A percentile compares a stretch with the other conserved stretches of the same genome.
Evolutionary conservation across 352 stramenopile genomes (phyloP).

Genomic region (Pythium myriotylum): DNA sequence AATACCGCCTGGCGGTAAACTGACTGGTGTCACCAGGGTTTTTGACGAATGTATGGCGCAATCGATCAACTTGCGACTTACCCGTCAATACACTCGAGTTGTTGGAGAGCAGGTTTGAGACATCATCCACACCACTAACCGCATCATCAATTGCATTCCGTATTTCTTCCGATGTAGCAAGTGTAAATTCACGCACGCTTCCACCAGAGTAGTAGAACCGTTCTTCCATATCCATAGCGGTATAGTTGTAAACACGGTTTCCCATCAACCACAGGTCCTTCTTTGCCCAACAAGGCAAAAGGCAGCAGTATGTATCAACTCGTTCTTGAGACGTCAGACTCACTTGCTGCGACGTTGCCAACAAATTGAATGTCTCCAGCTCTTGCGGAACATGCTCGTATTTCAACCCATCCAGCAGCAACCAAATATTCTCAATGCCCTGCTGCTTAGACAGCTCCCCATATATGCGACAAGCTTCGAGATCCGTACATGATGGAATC

Average conservation of each 20-base stretch:
- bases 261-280: slow-evolving; percentile 13
- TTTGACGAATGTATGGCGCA: not conserved
- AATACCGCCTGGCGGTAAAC: not conserved
- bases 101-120: not conserved
- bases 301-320: slow-evolving; percentile 21
- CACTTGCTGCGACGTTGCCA: no score
- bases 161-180: no score
- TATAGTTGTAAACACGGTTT: not conserved
- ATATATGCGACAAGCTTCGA: slow-evolving; percentile 2
- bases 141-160: not conserved
- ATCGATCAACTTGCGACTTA: not conserved
- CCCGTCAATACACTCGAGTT: not conserved
- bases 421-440: slow-evolving; percentile 13
- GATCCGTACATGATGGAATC: no score
- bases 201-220: slow-evolving; percentile 23
- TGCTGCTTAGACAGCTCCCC: not conserved
- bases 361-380: no score
- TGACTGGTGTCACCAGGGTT: not conserved
- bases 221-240: slow-evolving; percentile 1
- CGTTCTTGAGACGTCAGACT: no score
- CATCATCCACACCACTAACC: no score
- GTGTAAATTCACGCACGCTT: slow-evolving; percentile 21
- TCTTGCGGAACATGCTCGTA: no score
- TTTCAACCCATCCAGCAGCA: slow-evolving; percentile 27
- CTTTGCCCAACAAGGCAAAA: slow-evolving; percentile 20